These are phyloP conservation scores for Lycium ferocissimum DNA, from an alignment of 257 asterid genomes.

Conservation along the genomic window DNA sequence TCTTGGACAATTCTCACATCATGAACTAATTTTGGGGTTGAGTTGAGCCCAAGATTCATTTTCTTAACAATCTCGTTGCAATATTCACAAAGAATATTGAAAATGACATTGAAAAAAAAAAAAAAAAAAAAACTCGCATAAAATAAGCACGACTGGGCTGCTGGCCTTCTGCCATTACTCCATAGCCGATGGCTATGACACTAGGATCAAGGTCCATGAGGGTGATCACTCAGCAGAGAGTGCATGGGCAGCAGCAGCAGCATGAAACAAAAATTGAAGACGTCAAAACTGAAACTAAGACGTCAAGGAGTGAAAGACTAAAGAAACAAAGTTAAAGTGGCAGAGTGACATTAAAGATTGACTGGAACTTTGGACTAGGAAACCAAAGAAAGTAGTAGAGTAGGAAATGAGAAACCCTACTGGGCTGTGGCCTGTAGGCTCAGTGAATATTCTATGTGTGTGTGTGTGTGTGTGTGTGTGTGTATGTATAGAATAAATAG, in stretches of 20 bases:
- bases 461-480: neutral
- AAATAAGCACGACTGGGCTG: neutral
- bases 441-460: slow-evolving; percentile 18
- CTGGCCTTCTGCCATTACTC: neutral
- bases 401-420: neutral
- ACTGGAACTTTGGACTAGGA: neutral
- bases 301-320: neutral
- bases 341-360: slow-evolving; percentile 19
- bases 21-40: neutral
- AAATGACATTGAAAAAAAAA: neutral
- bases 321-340: neutral
- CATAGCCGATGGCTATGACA: slow-evolving; percentile 4
- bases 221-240: slow-evolving; percentile 21
- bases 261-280: slow-evolving; percentile 20
- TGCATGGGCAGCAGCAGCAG: slow-evolving; percentile 17
- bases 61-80: neutral
- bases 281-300: neutral
- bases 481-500: neutral
- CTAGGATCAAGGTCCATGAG: slow-evolving; percentile 22
- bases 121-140: neutral
- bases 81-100: neutral
- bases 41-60: neutral
- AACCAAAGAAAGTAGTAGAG: slow-evolving; percentile 14
- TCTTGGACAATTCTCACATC: neutral
- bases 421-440: neutral